phyloP scores from a whole-genome alignment of 2,329 filamentous ascomycete species.

The Orbilia quercus region DNA sequence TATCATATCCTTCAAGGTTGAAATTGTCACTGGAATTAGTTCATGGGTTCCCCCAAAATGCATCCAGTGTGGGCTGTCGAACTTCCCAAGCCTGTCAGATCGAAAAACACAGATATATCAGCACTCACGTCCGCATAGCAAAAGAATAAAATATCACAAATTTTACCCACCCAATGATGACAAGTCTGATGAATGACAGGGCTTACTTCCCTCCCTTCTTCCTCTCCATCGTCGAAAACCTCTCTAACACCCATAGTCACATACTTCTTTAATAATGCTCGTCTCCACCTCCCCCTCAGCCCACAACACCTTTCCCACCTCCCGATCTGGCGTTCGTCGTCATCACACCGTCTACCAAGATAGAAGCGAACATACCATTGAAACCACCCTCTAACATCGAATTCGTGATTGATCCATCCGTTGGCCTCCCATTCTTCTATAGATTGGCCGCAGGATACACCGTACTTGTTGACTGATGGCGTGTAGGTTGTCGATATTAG shows the following conservation, averaged over 20 bases:
- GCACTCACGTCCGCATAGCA: not conserved
- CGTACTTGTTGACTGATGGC: slow-evolving; percentile 68
- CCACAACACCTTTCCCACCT: slow-evolving; percentile 69
- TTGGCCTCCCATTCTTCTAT: slow-evolving; percentile 70
- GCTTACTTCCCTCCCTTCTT: slow-evolving; percentile 65
- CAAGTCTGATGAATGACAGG: slow-evolving; percentile 71
- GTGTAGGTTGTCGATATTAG: slow-evolving; percentile 65
- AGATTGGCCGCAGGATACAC: slow-evolving; percentile 68
- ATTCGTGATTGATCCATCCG: slow-evolving; percentile 69
- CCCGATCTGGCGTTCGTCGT: slow-evolving; percentile 68
- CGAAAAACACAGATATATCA: not conserved
- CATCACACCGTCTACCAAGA: slow-evolving; percentile 66
- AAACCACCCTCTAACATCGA: slow-evolving; percentile 70
- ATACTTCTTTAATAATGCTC: slow-evolving; percentile 69
- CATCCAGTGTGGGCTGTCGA: slow-evolving; percentile 31
- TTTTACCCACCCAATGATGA: slow-evolving; percentile 70
- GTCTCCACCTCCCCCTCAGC: slow-evolving; percentile 67
- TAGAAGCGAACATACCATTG: slow-evolving; percentile 71
- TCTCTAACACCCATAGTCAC: slow-evolving; percentile 65
- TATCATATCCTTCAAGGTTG: too few relatives aligned
- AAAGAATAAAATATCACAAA: slow-evolving; percentile 61
- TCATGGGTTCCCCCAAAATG: slow-evolving; percentile 18
- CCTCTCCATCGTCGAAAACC: slow-evolving; percentile 66
- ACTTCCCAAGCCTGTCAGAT: slow-evolving; percentile 29
- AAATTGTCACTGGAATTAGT: too few relatives aligned